Conservation (phyloP, 192 early-diverging fungal species). For the Backusella mclennaniae region DNA sequence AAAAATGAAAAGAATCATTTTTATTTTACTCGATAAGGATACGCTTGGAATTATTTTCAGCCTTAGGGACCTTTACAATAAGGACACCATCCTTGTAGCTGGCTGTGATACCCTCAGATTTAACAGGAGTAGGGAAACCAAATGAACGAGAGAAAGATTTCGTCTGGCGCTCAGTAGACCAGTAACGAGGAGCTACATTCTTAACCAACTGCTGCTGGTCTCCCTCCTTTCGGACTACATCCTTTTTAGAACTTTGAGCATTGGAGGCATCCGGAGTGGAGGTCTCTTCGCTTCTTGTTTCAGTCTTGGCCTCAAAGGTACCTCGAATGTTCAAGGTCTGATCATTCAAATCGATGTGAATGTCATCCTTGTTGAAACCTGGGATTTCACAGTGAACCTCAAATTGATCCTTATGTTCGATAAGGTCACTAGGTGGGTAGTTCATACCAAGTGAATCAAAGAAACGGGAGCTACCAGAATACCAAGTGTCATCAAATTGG, state of each 20-base stretch:
- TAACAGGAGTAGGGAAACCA: constrained; percentile 14
- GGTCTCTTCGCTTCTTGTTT: background rate
- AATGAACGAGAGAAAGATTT: constrained; percentile 23
- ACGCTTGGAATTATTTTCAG: constrained; percentile 2
- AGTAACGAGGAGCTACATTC: constrained; percentile 21
- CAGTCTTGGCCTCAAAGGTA: background rate
- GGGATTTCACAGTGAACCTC: constrained; percentile 36
- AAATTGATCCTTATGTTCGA: constrained; percentile 30
- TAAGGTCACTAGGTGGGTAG: constrained; percentile 33
- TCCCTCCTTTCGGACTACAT: background rate
- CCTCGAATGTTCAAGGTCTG: constrained; percentile 32
- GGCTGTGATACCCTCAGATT: constrained; percentile 16
- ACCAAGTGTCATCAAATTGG: constrained; percentile 30
- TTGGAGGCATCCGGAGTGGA: background rate
- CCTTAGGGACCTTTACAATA: constrained; percentile 17
- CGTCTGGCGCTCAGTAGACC: constrained; percentile 16
- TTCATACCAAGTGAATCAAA: constrained; percentile 1
- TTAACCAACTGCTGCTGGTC: background rate
- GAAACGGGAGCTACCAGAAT: constrained; percentile 5
- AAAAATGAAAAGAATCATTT: background rate
- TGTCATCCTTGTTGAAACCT: constrained; percentile 36
- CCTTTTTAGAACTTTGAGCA: background rate
- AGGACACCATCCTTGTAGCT: constrained; percentile 22
- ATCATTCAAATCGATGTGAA: constrained; percentile 32
- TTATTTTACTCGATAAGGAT: constrained; percentile 18